Base-by-base conservation (phyloP, 176 grass and related monocot species). In the Tillandsia fasciculata region DNA sequence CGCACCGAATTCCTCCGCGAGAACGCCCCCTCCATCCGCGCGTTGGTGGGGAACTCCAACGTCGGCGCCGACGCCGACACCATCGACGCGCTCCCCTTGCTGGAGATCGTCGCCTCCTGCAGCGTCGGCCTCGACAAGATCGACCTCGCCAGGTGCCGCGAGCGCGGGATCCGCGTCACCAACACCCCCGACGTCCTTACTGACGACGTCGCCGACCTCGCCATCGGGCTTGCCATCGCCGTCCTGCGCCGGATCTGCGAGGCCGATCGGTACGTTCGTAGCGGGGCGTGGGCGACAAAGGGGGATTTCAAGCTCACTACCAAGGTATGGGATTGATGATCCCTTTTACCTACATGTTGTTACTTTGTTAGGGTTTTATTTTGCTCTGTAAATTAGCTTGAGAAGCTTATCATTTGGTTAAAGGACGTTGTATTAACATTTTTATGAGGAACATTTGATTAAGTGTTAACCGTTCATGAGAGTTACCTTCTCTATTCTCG, bases 51-150 rank as follows among this genome's bases (percentile, higher is more conserved):
- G 15, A 74, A 11, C 48, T 8, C 72, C 10, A 6, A 1, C 9
- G 1, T n/a, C 12, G 52, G 52, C 52, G 52, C 52, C 52, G 10
- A 56, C 11, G 76, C 70, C 1, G 65, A 79, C 28, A 26, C 77
- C 13, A 10, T 94, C n/a, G 74, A 17, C 26, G 10, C 59, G 48
- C 53, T 87, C 29, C 83, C 83, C 0, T 47, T 26, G 70, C 68
- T 89, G 57, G 64, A 81, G 59, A 70, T 89, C 51, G 76, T 94
- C 10, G 17, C 52, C 2, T 42, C 71, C 29, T 70, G 23, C 2
- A 76, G 82, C 26, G 81, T 70, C 17, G 90, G 90, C 8, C 3
- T 94, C 22, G 83, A 94, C 52, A 85, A 94, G 69, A 49, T 94
- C 0, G 83, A 94, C 59, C 67, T 86, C 27, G 51, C 17, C 11